These are phyloP conservation scores for Nymphaea colorata DNA, from an alignment of 164 flowering plant genomes.

Conservation along the genomic window DNA sequence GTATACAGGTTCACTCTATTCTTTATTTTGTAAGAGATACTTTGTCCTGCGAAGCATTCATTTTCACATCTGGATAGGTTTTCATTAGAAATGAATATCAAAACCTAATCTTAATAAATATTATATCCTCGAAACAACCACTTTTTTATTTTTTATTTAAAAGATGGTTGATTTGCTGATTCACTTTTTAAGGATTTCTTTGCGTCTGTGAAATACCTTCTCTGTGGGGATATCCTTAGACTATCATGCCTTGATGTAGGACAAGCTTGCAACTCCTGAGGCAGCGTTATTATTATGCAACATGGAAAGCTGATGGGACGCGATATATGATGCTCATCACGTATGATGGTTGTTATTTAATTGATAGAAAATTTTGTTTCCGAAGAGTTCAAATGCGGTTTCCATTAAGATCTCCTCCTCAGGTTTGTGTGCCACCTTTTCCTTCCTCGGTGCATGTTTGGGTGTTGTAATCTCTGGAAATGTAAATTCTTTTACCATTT, in stretches of 20 bases:
- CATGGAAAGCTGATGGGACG: conserved; percentile 99
- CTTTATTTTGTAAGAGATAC: no score
- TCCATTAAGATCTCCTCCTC: conserved; percentile 54
- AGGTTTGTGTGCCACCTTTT: conserved; percentile 23
- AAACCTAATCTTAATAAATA: no score
- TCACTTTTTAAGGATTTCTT: no score
- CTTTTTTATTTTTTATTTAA: no score
- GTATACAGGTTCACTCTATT: no score
- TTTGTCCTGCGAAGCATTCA: no score
- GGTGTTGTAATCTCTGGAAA: conserved; percentile 4
- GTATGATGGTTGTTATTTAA: conserved; percentile 79
- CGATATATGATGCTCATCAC: conserved; percentile 95
- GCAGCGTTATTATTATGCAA: conserved; percentile 96
- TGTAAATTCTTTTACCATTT: neutral
- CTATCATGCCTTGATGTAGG: conserved; percentile 26
- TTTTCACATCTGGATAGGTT: no score
- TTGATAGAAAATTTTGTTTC: conserved; percentile 71
- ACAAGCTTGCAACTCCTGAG: conserved; percentile 71
- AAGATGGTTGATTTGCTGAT: no score
- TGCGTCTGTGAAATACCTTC: no score
- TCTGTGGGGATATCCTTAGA: neutral
- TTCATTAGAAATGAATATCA: no score
- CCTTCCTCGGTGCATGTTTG: neutral
- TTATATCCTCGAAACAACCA: no score
- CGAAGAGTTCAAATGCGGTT: conserved; percentile 97